Base-by-base conservation (phyloP, 768 basidiomycete species). In the Mycena haematopus region DNA sequence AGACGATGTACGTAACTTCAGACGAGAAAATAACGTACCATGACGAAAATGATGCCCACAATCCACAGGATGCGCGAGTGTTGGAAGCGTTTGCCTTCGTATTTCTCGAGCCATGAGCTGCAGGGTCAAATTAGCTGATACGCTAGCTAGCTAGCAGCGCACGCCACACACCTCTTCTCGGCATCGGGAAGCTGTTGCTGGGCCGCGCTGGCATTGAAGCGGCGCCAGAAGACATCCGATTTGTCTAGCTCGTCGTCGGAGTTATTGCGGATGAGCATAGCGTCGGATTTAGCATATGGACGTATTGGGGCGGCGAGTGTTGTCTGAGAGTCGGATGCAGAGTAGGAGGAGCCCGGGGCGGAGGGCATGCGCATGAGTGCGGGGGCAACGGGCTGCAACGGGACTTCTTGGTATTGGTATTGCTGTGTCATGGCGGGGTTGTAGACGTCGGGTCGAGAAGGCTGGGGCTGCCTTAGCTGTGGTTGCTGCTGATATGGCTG, bases 51-150 rank as follows among this genome's bases (percentile, higher is more conserved):
- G n/a, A 66, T 19, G 33, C 65, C 61, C 7, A 59, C 44, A 19
- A 66, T 33, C 65, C 65, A 66, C 2, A 66, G 29, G 19, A 47
- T 27, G 47, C 61, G 60, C 21, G n/a, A n/a, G n/a, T 46, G 55
- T 9, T 42, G 40, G 5, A 58, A 63, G 22, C 57, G 56, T 22
- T 66, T 66, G 40, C 65, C 65, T 29, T 62, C 31, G 42, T 22
- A 56, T 58, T 60, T 66, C 52, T 59, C 53, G 27, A 66, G 61
- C 65, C 65, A 66, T 3, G 65, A 62, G 47, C 65, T 65, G 42
- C 19, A 31, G 9, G 29, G 44, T 3, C 38, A 21, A 2, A 13
- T 55, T 21, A 57, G 55, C 17, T 25, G 25, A 17, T 45, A 6
- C 3, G 46, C 21, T 11, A 5, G 8, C 50, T 4, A 17, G 19